These are phyloP conservation scores for Kewa caespitosa DNA, from an alignment of 179 eudicot species.

Conservation along the genomic window DNA sequence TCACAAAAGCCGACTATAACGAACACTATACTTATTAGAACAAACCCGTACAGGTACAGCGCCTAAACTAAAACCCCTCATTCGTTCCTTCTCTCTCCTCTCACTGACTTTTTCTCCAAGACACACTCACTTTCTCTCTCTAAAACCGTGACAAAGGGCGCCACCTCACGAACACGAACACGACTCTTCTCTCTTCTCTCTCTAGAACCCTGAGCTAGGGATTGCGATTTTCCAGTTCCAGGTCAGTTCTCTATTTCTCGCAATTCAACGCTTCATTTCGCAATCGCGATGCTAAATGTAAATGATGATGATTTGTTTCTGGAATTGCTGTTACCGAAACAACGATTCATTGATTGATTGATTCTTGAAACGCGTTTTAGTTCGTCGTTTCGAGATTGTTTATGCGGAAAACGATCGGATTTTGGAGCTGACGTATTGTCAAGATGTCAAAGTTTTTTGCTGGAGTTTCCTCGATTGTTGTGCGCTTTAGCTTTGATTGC, in stretches of 20 bases:
- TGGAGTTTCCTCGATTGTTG: too few species aligned
- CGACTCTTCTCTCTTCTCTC: neutral
- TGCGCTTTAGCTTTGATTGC: neutral
- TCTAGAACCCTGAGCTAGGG: slow-evolving; percentile 8
- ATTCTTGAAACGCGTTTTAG: neutral
- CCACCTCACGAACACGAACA: neutral
- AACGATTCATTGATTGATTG: neutral
- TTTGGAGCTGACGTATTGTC: too few species aligned
- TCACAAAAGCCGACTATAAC: neutral
- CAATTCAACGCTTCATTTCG: neutral
- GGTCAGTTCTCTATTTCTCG: slow-evolving; percentile 7
- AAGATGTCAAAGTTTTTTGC: neutral
- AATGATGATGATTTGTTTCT: neutral
- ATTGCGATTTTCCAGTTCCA: slow-evolving; percentile 11
- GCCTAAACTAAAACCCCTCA: slow-evolving; percentile 10
- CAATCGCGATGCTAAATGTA: neutral
- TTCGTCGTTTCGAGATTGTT: neutral
- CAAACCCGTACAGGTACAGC: slow-evolving; percentile 1
- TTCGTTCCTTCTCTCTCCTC: neutral
- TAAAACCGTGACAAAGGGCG: neutral
- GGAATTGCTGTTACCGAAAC: neutral
- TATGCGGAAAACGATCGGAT: neutral
- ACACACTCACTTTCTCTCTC: slow-evolving; percentile 27
- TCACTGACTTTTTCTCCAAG: slow-evolving; percentile 30
- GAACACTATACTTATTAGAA: neutral